Evolutionary conservation across 2,329 filamentous ascomycete genomes (phyloP).

Genomic region (Diplocarpon rosae): DNA sequence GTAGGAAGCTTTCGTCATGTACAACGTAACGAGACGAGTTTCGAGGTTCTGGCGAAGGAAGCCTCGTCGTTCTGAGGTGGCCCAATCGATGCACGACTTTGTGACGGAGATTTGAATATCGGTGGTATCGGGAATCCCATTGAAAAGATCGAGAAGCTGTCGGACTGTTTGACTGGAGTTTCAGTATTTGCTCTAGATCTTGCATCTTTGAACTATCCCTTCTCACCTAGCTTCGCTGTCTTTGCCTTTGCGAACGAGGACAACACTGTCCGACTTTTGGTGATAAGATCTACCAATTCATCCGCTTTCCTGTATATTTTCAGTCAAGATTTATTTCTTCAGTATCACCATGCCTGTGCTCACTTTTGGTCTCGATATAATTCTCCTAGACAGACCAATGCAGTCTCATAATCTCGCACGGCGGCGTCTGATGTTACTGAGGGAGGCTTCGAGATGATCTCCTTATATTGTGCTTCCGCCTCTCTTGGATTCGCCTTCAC

Average conservation of each 20-base stretch:
- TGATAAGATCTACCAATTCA: conserved; percentile 81
- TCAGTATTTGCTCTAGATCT: conserved; percentile 2
- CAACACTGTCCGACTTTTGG: conserved; percentile 78
- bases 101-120: conserved; percentile 92
- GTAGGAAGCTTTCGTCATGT: conserved; percentile 96
- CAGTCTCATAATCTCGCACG: conserved; percentile 82
- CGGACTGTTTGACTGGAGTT: conserved; percentile 53
- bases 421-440: conserved; percentile 74
- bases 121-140: conserved; percentile 84
- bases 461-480: conserved; percentile 80
- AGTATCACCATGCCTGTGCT: conserved; percentile 24
- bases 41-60: conserved; percentile 98
- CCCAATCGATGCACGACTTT: conserved; percentile 99
- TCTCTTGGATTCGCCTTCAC: conserved; percentile 70
- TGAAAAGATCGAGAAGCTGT: conserved; percentile 91
- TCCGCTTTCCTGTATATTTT: conserved; percentile 52
- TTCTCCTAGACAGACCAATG: conserved; percentile 80
- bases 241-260: conserved; percentile 98
- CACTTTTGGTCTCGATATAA: conserved; percentile 83
- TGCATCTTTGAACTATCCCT: neutral
- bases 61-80: conserved; percentile 81
- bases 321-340: conserved; percentile 19
- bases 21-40: conserved; percentile 82
- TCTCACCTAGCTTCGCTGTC: conserved; percentile 89
- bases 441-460: conserved; percentile 76